These are phyloP conservation scores for Syzygium malaccense DNA, from an alignment of 441 rosid genomes.

Conservation along the genomic window DNA sequence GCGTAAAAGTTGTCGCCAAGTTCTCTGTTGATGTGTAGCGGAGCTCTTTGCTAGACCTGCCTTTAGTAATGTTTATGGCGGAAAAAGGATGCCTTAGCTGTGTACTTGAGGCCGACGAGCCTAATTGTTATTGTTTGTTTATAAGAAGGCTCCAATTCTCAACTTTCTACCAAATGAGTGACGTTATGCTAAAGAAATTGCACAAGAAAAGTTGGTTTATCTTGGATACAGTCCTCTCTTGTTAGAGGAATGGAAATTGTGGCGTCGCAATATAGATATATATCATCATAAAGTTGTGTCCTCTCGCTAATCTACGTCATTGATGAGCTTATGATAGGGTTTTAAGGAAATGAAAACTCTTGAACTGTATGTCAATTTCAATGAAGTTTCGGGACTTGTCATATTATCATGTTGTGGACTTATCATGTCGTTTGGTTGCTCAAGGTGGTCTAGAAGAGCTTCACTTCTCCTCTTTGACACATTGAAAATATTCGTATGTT, in stretches of 20 bases:
- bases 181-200: background rate
- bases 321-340: background rate
- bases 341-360: background rate
- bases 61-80: background rate
- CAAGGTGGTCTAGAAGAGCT: too few species aligned
- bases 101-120: background rate
- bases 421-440: too few species aligned
- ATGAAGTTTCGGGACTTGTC: too few species aligned
- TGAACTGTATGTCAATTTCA: too few species aligned
- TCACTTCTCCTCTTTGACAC: too few species aligned
- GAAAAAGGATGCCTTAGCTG: background rate
- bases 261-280: background rate
- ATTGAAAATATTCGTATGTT: too few species aligned
- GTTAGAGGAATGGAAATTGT: background rate
- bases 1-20: background rate
- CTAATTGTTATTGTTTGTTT: background rate
- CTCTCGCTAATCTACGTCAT: background rate
- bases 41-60: background rate
- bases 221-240: background rate
- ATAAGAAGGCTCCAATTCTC: background rate
- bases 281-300: background rate
- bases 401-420: too few species aligned
- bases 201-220: background rate
- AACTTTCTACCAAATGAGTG: background rate
- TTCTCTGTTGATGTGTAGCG: background rate